Evolutionary conservation across 768 basidiomycete species (phyloP), one percentile per base, ranked within the genome.

Genomic region (Myochromella boudieri): DNA sequence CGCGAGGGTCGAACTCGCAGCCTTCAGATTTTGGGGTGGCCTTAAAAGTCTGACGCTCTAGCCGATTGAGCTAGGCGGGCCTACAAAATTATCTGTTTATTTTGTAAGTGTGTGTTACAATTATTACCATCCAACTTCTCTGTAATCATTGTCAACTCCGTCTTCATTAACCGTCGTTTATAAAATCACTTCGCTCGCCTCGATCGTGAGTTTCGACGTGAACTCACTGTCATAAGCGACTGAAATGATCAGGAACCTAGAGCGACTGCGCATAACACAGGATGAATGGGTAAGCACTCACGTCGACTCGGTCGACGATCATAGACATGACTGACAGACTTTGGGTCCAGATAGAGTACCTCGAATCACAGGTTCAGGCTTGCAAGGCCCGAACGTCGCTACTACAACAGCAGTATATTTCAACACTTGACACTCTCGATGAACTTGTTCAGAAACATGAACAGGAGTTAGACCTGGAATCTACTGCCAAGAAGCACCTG

Each of bases 1-100:
- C 82, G 82, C 83, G 83, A 81, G 83, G 82, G 75, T 85, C 83
- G 82, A 84, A 85, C 83, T 82, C 82, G 82, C 83, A 84, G 80
- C 83, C 82, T 84, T 84, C 80, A 85, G 83, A 84, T 84, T n/a
- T n/a, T n/a, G n/a, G n/a, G n/a, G n/a, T n/a, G n/a, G n/a, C 32
- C 52, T 37, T 75, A 75, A 75, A 67, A 78, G 76, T 78, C 76
- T 75, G 76, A 78, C 76, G 77, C 77, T 78, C 76, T 78, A 73
- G 70, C 77, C 77, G 70, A 77, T 78, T 79, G 77, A 78, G 77
- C 77, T 78, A 79, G 77, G 75, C 75, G 72, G 77, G 76, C 74
- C 4, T n/a, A n/a, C n/a, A n/a, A n/a, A n/a, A n/a, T n/a, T n/a
- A n/a, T n/a, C n/a, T n/a, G n/a, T n/a, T n/a, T n/a, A n/a, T n/a